Evolutionary conservation across 441 rosid genomes (phyloP).

Genomic region (Adansonia grandidieri): DNA sequence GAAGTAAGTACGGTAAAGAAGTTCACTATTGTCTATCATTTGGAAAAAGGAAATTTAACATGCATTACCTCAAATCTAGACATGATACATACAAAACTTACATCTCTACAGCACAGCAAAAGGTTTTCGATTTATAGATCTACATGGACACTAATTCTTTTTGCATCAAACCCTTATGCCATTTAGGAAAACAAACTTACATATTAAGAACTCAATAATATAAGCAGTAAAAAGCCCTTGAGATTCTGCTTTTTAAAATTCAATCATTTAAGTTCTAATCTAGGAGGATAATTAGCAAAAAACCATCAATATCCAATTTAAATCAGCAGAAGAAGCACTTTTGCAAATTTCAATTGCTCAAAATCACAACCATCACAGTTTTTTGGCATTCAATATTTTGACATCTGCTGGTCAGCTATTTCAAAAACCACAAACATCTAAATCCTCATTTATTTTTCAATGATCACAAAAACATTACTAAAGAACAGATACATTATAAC

Average conservation of each 20-base stretch:
- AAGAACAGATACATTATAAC: neutral
- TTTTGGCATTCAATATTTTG: neutral
- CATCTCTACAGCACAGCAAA: slow-evolving; percentile 9
- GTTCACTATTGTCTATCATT: neutral
- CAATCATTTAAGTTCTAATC: slow-evolving; percentile 11
- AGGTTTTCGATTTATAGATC: neutral
- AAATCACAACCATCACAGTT: neutral
- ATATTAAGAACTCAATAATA: neutral
- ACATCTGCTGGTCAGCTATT: neutral
- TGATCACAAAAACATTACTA: neutral
- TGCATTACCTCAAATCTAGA: neutral
- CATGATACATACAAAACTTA: neutral
- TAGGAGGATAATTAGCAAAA: neutral
- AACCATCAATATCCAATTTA: neutral
- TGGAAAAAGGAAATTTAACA: slow-evolving; percentile 1
- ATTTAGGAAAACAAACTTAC: slow-evolving; percentile 10
- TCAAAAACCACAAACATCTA: slow-evolving; percentile 8
- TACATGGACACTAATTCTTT: neutral
- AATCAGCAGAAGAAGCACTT: neutral
- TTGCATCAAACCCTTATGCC: neutral
- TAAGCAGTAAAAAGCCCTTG: neutral
- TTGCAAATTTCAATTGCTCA: neutral
- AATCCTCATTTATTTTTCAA: neutral
- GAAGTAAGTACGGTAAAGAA: neutral
- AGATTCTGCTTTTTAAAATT: slow-evolving; percentile 3